Base-by-base conservation (phyloP, 2,329 filamentous ascomycete species). In the Neopestalotiopsis sp. region DNA sequence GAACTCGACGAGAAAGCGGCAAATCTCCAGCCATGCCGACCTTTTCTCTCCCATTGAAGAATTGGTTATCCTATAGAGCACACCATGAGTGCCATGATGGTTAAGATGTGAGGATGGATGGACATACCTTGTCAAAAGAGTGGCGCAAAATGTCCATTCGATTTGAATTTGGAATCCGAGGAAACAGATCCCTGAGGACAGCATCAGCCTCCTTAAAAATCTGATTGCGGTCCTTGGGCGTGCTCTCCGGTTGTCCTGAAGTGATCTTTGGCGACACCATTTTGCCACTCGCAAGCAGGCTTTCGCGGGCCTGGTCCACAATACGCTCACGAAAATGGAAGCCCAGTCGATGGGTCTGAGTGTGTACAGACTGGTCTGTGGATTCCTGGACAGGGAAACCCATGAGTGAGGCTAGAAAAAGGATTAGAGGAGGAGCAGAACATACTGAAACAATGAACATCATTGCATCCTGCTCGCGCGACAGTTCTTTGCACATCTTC, bases 391-490 rank as follows among this genome's bases (percentile, higher is more conserved):
- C 6, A 34, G 17, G 49, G 57, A 42, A 34, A 45, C 57, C 14
- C 66, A 71, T 72, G 52, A 77, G 73, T 71, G 61, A 32, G 20
- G 56, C 24, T 61, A 59, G 42, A 59, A 14, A 17, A 45, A 59
- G 20, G 12, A 34, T 9, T 42, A 49, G 32, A 1, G 62, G 17
- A 7, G n/a, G 28, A 14, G 10, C 13, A 28, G 3, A 38, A 79
- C 86, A 73, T 83, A 90, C 89, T 74, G 89, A 89, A 62, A 92
- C 89, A 69, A 91, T 90, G 73, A 90, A 91, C 17, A 91, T 87
- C 85, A 90, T 88, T 59, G 88, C 88, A 73, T 85, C 89, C 65
- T 83, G 82, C 72, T 90, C 86, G 71, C 90, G 84, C 1, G 89
- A 91, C 24, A 91, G 77, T 73, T 91, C 89, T 78, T 91, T 91